phyloP scores from a whole-genome alignment of 2,329 filamentous ascomycete genomes.

The Alternaria atra region DNA sequence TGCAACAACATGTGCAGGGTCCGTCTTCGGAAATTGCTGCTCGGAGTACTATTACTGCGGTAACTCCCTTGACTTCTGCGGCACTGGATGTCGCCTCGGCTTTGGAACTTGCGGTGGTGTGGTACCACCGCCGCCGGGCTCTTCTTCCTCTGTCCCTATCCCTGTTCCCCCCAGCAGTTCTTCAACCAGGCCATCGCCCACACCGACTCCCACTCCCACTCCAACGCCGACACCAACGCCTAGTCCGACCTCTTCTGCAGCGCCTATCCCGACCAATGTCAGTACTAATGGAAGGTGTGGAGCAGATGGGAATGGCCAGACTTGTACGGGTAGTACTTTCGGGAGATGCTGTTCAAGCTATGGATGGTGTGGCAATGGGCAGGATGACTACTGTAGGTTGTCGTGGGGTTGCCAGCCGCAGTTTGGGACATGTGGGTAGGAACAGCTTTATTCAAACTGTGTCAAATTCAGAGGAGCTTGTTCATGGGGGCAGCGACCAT shows the following conservation, averaged over 20 bases:
- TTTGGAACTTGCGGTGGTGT: slow-evolving; percentile 37
- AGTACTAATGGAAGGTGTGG: slow-evolving; percentile 40
- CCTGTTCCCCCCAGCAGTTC: slow-evolving; percentile 9
- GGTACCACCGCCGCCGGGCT: slow-evolving; percentile 25
- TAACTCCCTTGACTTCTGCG: slow-evolving; percentile 34
- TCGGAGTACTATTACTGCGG: slow-evolving; percentile 41
- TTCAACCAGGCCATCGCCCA: slow-evolving; percentile 22
- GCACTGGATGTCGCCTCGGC: slow-evolving; percentile 34
- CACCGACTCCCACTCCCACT: slow-evolving; percentile 25
- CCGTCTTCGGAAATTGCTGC: slow-evolving; percentile 36
- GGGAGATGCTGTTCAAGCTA: slow-evolving; percentile 41
- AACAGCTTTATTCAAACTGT: neutral
- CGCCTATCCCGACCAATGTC: slow-evolving; percentile 33
- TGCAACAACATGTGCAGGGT: slow-evolving; percentile 39
- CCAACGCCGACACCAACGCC: slow-evolving; percentile 24
- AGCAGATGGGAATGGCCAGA: slow-evolving; percentile 29
- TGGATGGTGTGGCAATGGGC: slow-evolving; percentile 33
- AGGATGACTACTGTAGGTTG: slow-evolving; percentile 32
- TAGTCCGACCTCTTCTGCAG: slow-evolving; percentile 21
- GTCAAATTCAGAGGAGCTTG: neutral
- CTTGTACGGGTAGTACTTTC: slow-evolving; percentile 34
- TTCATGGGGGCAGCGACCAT: neutral
- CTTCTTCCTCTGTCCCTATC: slow-evolving; percentile 21
- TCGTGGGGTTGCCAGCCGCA: slow-evolving; percentile 33
- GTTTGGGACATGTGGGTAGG: slow-evolving; percentile 30